Conservation (phyloP, 179 eudicot species). For the Beta macrorhiza region DNA sequence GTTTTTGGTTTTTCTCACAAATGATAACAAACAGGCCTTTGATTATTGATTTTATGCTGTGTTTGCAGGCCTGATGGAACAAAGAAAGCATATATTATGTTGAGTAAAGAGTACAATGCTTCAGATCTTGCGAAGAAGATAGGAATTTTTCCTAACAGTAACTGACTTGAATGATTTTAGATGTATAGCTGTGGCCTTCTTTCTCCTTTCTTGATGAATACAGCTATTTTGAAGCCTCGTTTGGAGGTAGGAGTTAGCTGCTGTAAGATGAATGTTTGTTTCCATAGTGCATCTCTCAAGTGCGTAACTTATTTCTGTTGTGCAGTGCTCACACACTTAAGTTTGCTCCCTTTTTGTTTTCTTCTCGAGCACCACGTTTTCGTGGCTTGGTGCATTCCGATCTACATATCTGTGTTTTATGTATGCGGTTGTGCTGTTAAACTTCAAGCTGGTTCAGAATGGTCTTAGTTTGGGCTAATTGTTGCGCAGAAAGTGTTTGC, state of each 20-base stretch:
- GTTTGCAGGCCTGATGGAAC: constrained; percentile 39
- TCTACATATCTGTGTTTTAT: neutral
- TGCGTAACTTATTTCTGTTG: neutral
- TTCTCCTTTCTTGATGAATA: neutral
- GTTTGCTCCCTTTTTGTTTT: neutral
- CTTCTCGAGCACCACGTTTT: neutral
- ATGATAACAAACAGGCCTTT: neutral
- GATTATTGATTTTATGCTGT: neutral
- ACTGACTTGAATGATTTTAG: constrained; percentile 12
- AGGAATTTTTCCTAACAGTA: constrained; percentile 36
- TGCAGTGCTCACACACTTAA: constrained; percentile 1
- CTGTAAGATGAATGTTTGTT: constrained; percentile 8
- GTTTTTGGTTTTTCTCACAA: too few species aligned
- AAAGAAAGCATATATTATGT: constrained; percentile 37
- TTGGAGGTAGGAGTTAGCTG: constrained; percentile 19
- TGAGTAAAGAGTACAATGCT: constrained; percentile 35
- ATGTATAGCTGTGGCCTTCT: constrained; percentile 29
- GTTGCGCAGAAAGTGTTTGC: neutral
- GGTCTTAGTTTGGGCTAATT: neutral
- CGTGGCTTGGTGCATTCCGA: neutral
- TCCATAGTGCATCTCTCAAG: neutral
- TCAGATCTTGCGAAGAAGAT: constrained; percentile 38
- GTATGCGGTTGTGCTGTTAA: neutral
- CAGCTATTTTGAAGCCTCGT: constrained; percentile 14
- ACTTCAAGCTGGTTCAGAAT: neutral